Evolutionary conservation across 2,329 filamentous ascomycete species (phyloP).

Genomic region (Leptodontidium sp.): DNA sequence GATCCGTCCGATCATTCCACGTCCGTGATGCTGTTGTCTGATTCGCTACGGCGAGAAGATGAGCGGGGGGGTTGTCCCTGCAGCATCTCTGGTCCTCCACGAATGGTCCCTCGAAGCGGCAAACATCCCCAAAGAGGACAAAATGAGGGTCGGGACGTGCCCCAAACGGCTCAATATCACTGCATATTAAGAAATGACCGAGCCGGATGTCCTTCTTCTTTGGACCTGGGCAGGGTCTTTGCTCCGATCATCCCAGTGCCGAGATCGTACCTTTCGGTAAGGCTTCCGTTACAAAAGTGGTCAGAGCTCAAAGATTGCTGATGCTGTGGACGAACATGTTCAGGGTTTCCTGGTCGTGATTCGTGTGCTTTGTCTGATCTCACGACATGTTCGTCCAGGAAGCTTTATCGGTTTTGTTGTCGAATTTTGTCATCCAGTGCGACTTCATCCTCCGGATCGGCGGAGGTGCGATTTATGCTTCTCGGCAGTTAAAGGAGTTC

Average conservation of each 20-base stretch:
- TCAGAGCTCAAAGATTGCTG: slow-evolving; percentile 8
- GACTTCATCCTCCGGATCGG: not conserved
- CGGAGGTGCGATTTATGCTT: not conserved
- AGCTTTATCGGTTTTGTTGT: slow-evolving; percentile 11
- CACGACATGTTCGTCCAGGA: not conserved
- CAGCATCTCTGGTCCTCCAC: slow-evolving; percentile 5
- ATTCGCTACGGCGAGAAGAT: not conserved
- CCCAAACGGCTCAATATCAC: slow-evolving; percentile 5
- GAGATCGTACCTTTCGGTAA: slow-evolving; percentile 18
- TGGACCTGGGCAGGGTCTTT: not conserved
- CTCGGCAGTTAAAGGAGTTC: not conserved
- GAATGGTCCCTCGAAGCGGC: slow-evolving; percentile 9
- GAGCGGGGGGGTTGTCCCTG: slow-evolving; percentile 14
- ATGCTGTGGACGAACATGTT: not conserved
- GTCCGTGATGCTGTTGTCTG: not conserved
- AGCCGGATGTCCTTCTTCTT: slow-evolving; percentile 7
- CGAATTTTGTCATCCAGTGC: not conserved
- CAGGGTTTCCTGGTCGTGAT: not conserved
- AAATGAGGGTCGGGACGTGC: slow-evolving; percentile 12
- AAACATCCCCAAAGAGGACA: slow-evolving; percentile 7
- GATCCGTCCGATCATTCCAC: slow-evolving; percentile 15
- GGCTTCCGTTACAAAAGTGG: slow-evolving; percentile 3
- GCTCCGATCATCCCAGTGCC: slow-evolving; percentile 10
- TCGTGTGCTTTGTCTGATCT: not conserved
- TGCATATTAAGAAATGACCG: slow-evolving; percentile 10